phyloP scores from a whole-genome alignment of 208 protist species.

The Trypanosoma avium region DNA sequence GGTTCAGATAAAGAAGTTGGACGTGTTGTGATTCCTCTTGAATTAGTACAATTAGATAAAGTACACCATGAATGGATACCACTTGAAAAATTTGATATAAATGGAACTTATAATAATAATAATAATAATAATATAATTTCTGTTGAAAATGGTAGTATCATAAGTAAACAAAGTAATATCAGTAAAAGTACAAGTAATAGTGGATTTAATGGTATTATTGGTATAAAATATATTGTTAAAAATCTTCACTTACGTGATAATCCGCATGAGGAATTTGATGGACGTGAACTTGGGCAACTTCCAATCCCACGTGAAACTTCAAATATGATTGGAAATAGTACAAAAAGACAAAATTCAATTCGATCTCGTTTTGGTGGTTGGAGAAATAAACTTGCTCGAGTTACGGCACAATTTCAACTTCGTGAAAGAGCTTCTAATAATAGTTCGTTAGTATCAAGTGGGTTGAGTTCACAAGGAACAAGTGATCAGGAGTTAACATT shows the following conservation, averaged over 20 bases:
- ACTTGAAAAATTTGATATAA: too few relatives aligned
- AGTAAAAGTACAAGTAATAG: too few relatives aligned
- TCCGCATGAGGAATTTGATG: background rate
- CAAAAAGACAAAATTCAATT: background rate
- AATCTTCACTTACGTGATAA: slow-evolving; percentile 67
- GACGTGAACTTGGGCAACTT: too few relatives aligned
- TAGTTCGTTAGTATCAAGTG: slow-evolving; percentile 1
- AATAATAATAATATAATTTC: too few relatives aligned
- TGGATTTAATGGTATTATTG: slow-evolving; percentile 49
- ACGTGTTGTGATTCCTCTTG: slow-evolving; percentile 54
- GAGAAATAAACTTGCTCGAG: slow-evolving; percentile 9
- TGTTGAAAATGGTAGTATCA: too few relatives aligned
- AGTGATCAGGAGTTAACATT: slow-evolving; percentile 3
- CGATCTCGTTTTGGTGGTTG: slow-evolving; percentile 5
- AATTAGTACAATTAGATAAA: slow-evolving; percentile 32
- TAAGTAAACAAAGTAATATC: slow-evolving; percentile 28
- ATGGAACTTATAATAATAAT: too few relatives aligned
- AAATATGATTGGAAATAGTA: background rate
- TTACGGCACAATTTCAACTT: slow-evolving; percentile 2
- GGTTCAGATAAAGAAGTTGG: slow-evolving; percentile 65
- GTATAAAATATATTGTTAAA: slow-evolving; percentile 74
- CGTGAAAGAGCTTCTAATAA: background rate
- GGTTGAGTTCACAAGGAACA: background rate
- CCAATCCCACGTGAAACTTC: background rate
- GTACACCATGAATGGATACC: slow-evolving; percentile 74